Evolutionary conservation across 805 yeast species (phyloP).

Genomic region (Allodekkera sacchari): DNA sequence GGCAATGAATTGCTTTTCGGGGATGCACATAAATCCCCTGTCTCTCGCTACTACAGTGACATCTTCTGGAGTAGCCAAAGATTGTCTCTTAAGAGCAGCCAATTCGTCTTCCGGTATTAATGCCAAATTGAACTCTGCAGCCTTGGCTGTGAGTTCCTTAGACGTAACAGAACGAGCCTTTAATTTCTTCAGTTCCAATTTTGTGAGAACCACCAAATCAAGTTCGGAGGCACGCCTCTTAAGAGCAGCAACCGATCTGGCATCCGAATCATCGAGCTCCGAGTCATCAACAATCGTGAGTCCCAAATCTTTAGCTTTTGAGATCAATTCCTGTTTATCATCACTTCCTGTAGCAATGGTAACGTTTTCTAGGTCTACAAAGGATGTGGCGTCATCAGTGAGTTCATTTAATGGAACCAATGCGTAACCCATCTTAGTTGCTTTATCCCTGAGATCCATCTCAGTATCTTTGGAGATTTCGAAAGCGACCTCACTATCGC

Average conservation of each 20-base stretch:
- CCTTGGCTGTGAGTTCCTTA: constrained; percentile 27
- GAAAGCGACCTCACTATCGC: constrained; percentile 7
- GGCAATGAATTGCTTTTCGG: constrained; percentile 51
- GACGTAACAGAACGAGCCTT: constrained; percentile 22
- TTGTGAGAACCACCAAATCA: constrained; percentile 27
- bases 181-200: constrained; percentile 24
- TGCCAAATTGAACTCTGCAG: constrained; percentile 33
- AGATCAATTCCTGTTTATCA: constrained; percentile 6
- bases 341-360: constrained; percentile 4
- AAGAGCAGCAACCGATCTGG: constrained; percentile 7
- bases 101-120: constrained; percentile 22
- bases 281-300: constrained; percentile 9
- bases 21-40: constrained; percentile 45
- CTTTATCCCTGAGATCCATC: constrained; percentile 13
- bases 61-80: constrained; percentile 11
- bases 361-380: constrained; percentile 13
- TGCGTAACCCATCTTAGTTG: constrained; percentile 26
- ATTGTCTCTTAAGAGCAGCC: constrained; percentile 9
- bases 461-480: background rate
- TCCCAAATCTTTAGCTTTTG: constrained; percentile 13
- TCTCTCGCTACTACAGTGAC: constrained; percentile 34
- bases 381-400: constrained; percentile 16
- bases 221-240: constrained; percentile 18
- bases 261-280: constrained; percentile 9
- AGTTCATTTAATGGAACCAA: constrained; percentile 23